Evolutionary conservation across 129 eudicot species (phyloP), one percentile per base, ranked within the genome.

Genomic region (Flaveria bidentis): DNA sequence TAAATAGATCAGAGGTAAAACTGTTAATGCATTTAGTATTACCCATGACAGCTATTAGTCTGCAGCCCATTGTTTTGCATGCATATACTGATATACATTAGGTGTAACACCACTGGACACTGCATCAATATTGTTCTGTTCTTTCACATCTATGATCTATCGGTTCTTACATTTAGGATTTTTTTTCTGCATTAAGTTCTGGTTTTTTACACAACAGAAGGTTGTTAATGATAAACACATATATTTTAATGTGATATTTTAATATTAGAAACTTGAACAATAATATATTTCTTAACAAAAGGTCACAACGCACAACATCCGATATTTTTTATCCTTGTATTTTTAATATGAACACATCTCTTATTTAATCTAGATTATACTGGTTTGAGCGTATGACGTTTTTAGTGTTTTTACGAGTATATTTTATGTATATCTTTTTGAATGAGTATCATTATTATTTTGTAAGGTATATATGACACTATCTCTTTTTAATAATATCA

Each of bases 1-100:
- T 72, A 28, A 68, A 79, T 72, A 36, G 60, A 63, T 79, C 58
- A 61, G 20, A 72, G 67, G 77, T 71, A 79, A 63, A 77, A 20
- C 58, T 67, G 44, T 57, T 68, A 68, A 36, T n/a, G 39, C 83
- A 73, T 73, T 73, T 73, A 45, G 61, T 60, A 67, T 45, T 30
- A 80, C 33, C 39, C 28, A 52, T 80, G 61, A 65, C 83, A 80
- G 69, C 69, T 80, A 66, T 65, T 42, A 63, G 17, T 28, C 57
- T 51, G 73, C 63, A 12, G 33, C 81, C 49, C 57, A 69, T 47
- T 60, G 42, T 33, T 71, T 51, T 70, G 82, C 71, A 71, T 78
- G 41, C 77, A 78, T 61, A 69, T 36, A 36, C 41, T 36, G 41
- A 36, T 36, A 36, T 39, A 22, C 62, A 66, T 17, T 69, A 76